Percentiles rank a stretch among this genome's conserved stretches.
These are phyloP conservation scores for Conringia planisiliqua DNA, from an alignment of 345 rosid species.

Conservation along the genomic window DNA sequence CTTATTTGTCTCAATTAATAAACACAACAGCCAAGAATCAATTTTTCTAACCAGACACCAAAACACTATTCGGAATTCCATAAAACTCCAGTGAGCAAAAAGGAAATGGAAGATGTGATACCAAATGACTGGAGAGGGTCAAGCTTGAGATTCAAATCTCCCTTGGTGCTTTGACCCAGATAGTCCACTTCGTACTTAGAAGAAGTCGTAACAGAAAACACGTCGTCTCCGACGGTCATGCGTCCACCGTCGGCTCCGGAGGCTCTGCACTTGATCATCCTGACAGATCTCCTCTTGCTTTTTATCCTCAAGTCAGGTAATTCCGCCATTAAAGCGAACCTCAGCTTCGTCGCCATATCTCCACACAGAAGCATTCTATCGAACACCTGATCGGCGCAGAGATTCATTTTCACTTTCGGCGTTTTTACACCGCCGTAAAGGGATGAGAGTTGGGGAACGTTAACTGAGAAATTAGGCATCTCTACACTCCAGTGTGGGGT, in stretches of 20 bases:
- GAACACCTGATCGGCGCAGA: slow-evolving; percentile 26
- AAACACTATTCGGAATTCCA: not conserved
- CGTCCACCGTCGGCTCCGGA: slow-evolving; percentile 30
- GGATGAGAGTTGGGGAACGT: slow-evolving; percentile 27
- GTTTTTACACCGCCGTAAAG: not conserved
- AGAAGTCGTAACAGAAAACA: slow-evolving; percentile 71
- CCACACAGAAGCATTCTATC: slow-evolving; percentile 24
- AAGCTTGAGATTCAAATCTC: slow-evolving; percentile 80
- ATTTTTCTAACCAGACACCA: not conserved
- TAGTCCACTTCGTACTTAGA: slow-evolving; percentile 72
- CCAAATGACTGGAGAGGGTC: slow-evolving; percentile 54
- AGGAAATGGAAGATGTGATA: not conserved
- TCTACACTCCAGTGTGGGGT: not conserved
- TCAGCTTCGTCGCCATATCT: slow-evolving; percentile 15
- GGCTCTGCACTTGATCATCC: slow-evolving; percentile 36
- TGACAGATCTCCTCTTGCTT: slow-evolving; percentile 17
- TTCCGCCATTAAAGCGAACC: not conserved
- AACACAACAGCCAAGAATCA: not conserved
- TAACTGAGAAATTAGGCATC: slow-evolving; percentile 13
- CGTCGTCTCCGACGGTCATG: slow-evolving; percentile 42
- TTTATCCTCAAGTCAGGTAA: not conserved
- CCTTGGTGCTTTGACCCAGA: slow-evolving; percentile 89
- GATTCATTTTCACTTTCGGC: slow-evolving; percentile 11
- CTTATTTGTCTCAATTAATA: not conserved
- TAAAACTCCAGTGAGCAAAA: not conserved